Evolutionary conservation across 176 grass and related monocot species (phyloP), one percentile per base, ranked within the genome.

Genomic region (Carex myosuroides): DNA sequence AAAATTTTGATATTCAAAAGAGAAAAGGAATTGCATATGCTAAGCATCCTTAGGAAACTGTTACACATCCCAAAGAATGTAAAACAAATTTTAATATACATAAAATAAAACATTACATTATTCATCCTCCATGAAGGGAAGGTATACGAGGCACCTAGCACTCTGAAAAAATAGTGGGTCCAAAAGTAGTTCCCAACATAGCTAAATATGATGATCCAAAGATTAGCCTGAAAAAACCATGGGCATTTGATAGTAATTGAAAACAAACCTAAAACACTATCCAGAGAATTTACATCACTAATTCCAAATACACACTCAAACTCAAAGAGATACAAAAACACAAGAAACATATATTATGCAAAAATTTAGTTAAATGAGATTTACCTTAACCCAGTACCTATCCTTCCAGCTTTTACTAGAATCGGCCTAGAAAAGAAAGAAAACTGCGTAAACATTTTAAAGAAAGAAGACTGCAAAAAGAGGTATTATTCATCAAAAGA

Each of bases 181-280:
- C 95, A 98, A 83, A 98, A 98, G 87, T 98, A 98, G 69, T 98
- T 98, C 67, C 95, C 95, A 65, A 98, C 95, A 90, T 98, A 98
- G 86, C 95, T 98, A 78, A 98, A 98, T 90, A 94, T 98, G 77
- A 93, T 90, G 78, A 94, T 94, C 92, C 95, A 98, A 64, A 98
- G 70, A 94, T 94, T 94, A 56, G 92, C 95, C 95, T 98, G 95
- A 86, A 89, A 89, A 48, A 87, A 84, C 24, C 22, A 35, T 87
- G 71, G 48, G 24, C 20, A 67, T 83, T 64, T 13, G 1, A 64
- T 64, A 64, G 53, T 48, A 82, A 66, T 54, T 55, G 21, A 29
- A 9, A 76, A 76, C 22, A 55, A 76, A 12, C 26, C n/a, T 48
- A 59, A 83, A 48, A 79, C 6, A 66, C 13, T 53, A 44, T 13